These are phyloP conservation scores for Paecilomyces sp. DNA, from an alignment of 2,329 filamentous ascomycete genomes.

Conservation along the genomic window DNA sequence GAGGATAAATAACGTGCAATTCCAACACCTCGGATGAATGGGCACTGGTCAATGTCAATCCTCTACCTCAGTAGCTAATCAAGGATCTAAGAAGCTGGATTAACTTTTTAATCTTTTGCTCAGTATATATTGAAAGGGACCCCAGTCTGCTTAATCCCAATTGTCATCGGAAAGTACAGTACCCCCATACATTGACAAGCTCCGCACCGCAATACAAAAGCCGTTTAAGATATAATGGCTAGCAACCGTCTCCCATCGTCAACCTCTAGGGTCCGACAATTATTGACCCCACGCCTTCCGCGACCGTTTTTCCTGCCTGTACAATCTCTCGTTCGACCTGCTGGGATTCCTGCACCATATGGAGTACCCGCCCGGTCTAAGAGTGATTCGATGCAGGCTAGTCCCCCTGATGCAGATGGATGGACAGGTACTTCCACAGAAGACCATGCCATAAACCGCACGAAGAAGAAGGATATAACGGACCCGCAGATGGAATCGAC, in stretches of 20 bases:
- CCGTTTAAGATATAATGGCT: conserved; percentile 4
- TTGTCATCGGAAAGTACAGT: not conserved
- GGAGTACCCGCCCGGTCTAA: conserved; percentile 10
- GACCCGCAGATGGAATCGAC: conserved; percentile 25
- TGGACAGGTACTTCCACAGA: conserved; percentile 28
- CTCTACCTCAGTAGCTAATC: not conserved
- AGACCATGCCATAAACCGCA: conserved; percentile 26
- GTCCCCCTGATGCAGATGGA: conserved; percentile 8
- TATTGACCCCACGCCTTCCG: conserved; percentile 9
- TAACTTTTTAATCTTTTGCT: not conserved
- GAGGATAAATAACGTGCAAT: conserved; percentile 1
- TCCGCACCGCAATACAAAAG: not conserved
- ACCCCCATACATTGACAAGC: not conserved
- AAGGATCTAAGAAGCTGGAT: not conserved
- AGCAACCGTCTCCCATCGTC: conserved; percentile 7
- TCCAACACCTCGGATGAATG: not conserved
- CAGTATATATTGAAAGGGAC: not conserved
- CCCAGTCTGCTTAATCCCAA: not conserved
- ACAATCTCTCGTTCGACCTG: conserved; percentile 10
- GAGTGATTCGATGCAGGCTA: conserved; percentile 6
- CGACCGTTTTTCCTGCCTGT: conserved; percentile 10
- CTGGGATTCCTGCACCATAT: conserved; percentile 6
- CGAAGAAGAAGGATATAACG: conserved; percentile 21
- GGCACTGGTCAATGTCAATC: not conserved
- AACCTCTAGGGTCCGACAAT: conserved; percentile 6